Evolutionary conservation across 1,284 basidiomycete species (phyloP), one percentile per base, ranked within the genome.

Genomic region (Tylopilus sp.): DNA sequence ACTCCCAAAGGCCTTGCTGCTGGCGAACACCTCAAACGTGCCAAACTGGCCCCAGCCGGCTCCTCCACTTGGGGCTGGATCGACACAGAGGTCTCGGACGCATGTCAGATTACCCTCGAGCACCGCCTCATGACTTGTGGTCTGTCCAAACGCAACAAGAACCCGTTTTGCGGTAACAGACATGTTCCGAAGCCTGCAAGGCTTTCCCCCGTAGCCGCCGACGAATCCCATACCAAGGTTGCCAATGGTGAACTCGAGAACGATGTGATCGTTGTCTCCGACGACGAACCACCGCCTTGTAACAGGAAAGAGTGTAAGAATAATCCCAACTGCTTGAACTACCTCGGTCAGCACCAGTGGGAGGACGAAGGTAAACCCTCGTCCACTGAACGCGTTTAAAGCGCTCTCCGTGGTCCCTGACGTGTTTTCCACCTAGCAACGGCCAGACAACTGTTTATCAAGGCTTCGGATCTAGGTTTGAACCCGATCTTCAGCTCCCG

Each of bases 301-400:
- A 74, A 67, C 43, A 77, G 76, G 55, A 87, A 80, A 51, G 45
- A 53, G 4, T 97, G 93, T 67, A 84, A 76, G 59, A 68, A 66
- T 43, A 91, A 90, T 60, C 88, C 89, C 6, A 80, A 84, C 49
- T 96, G 93, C 65, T 71, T 92, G 54, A 95, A 94, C 63, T 82
- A 91, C 67, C 69, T 96, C 25, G 91, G 90, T 6, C 87, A 89
- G 57, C 82, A 85, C 23, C 75, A 77, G 55, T 90, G 87, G 87
- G 82, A 86, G 62, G 71, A 81, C 53, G 74, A 79, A 74, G 77
- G 82, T 82, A 40, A 45, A 71, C 36, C 23, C 28, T 37, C 23
- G 21, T 34, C 36, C 47, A 39, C 35, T n/a, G 35, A 45, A 56
- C 59, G 59, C 54, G 57, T 59, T 52, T 33, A 42, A 49, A 35